Conservation (phyloP, 371 early-diverging fungal species). For the Apophysomyces trapeziformis region DNA sequence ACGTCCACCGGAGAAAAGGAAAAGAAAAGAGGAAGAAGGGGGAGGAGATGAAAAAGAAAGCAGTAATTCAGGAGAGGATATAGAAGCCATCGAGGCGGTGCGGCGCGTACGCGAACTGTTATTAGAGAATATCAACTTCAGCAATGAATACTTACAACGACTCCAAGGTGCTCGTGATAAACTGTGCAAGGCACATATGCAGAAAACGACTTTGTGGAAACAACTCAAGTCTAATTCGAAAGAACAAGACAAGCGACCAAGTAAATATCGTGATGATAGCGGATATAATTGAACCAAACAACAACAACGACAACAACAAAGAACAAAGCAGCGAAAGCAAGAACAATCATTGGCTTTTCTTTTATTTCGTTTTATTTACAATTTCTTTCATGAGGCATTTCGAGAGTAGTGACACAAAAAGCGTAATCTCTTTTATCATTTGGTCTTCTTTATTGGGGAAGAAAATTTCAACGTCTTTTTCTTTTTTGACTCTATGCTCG, state of each 20-base stretch:
- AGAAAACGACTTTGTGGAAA: constrained; percentile 50
- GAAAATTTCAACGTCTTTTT: too few relatives aligned
- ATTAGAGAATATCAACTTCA: constrained; percentile 56
- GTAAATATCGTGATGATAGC: not conserved
- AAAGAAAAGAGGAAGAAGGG: constrained; percentile 26
- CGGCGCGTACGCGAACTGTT: constrained; percentile 45
- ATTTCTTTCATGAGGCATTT: too few relatives aligned
- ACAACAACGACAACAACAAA: not conserved
- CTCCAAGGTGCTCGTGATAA: constrained; percentile 52
- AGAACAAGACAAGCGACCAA: constrained; percentile 39
- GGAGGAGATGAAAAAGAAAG: not conserved
- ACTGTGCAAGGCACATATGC: constrained; percentile 50
- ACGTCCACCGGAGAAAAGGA: constrained; percentile 40
- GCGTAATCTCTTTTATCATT: too few relatives aligned
- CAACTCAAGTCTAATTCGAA: constrained; percentile 43
- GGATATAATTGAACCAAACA: not conserved
- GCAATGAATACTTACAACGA: constrained; percentile 52
- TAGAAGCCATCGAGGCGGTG: constrained; percentile 41
- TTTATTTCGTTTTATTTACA: too few relatives aligned
- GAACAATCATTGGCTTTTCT: too few relatives aligned
- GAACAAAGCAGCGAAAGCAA: not conserved
- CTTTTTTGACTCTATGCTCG: too few relatives aligned
- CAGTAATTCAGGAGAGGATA: constrained; percentile 22
- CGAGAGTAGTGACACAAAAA: too few relatives aligned
- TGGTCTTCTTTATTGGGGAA: too few relatives aligned